Conservation (phyloP, 306 rosid genomes). For the Canavalia ensiformis region DNA sequence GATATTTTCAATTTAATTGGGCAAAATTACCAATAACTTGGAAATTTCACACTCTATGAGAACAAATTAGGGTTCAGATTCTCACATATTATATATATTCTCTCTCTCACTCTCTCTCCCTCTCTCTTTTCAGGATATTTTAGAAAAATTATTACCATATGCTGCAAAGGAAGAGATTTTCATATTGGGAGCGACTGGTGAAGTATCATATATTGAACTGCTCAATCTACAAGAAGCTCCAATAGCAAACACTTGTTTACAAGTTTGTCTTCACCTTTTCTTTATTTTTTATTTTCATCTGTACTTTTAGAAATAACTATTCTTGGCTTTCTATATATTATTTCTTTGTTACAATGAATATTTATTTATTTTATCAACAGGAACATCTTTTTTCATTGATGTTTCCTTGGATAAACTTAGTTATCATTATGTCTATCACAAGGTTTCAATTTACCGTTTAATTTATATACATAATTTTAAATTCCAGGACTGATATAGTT, state of each 20-base stretch:
- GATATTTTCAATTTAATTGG: too few species aligned
- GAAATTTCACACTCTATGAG: too few species aligned
- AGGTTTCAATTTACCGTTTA: too few species aligned
- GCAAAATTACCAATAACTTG: too few species aligned
- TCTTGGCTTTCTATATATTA: not conserved
- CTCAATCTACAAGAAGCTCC: not conserved
- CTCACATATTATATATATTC: not conserved
- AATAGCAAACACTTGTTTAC: not conserved
- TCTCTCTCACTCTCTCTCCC: too few species aligned
- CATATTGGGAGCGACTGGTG: constrained; percentile 22
- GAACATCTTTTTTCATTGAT: too few species aligned
- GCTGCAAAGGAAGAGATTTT: not conserved
- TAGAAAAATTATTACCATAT: not conserved
- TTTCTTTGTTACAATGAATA: not conserved
- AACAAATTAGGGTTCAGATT: too few species aligned
- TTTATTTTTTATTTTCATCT: not conserved
- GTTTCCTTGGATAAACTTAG: too few species aligned
- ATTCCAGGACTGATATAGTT: too few species aligned
- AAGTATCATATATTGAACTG: constrained; percentile 3
- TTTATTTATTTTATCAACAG: too few species aligned
- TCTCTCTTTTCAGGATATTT: not conserved
- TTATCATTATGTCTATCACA: too few species aligned
- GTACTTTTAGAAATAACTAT: not conserved
- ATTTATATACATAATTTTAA: not conserved
- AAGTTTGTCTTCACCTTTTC: constrained; percentile 14